Percentiles rank a stretch among this genome's conserved stretches.
Conservation (phyloP, 73 alveolate genomes). For the Blepharisma stoltei region DNA sequence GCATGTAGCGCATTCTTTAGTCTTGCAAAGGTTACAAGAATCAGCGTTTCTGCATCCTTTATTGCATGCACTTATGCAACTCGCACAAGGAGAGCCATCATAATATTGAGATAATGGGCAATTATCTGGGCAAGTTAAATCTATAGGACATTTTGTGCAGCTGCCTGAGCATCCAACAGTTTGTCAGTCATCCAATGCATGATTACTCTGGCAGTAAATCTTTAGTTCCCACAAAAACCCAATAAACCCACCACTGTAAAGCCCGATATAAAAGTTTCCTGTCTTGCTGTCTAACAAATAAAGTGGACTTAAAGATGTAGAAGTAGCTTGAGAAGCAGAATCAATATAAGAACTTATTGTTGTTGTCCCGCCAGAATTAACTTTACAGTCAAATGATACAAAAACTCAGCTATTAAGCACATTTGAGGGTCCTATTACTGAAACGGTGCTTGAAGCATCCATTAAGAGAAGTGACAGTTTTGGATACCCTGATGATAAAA, state of each 20-base stretch:
- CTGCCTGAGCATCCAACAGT: not conserved
- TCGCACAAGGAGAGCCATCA: slow-evolving; percentile 1
- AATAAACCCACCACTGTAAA: not conserved
- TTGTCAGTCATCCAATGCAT: not conserved
- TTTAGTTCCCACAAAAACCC: not conserved
- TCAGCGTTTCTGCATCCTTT: not conserved
- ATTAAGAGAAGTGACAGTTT: not conserved
- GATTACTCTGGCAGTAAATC: not conserved
- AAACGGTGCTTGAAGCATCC: not conserved
- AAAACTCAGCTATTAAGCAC: not conserved
- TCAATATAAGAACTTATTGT: not conserved
- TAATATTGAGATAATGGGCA: not conserved
- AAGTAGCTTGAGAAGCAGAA: not conserved
- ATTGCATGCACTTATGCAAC: not conserved
- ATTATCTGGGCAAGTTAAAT: not conserved
- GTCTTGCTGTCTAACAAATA: not conserved
- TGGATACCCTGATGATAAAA: not conserved
- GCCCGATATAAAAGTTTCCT: not conserved
- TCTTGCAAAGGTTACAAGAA: slow-evolving; percentile 13
- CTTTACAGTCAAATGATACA: not conserved
- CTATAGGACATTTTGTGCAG: not conserved
- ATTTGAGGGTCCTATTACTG: not conserved
- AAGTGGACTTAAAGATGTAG: not conserved
- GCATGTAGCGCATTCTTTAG: not conserved
- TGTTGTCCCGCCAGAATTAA: not conserved